phyloP scores from a whole-genome alignment of 2,329 filamentous ascomycete species.

The Kalmusia sp. region DNA sequence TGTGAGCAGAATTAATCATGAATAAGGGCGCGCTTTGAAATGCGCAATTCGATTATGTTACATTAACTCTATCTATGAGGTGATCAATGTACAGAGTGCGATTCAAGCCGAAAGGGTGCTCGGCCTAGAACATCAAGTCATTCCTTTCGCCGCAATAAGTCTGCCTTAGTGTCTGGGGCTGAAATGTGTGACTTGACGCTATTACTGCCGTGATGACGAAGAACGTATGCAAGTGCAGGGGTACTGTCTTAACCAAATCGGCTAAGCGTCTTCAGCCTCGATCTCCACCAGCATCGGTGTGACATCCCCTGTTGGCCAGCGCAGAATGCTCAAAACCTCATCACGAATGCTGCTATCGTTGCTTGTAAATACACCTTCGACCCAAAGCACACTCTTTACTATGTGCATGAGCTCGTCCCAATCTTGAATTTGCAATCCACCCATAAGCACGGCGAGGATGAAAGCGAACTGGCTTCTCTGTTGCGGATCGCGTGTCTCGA shows the following conservation, averaged over 20 bases:
- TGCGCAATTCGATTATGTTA: too few relatives aligned
- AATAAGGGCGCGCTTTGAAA: too few relatives aligned
- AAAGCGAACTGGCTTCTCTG: conserved; percentile 35
- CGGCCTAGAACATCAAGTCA: too few relatives aligned
- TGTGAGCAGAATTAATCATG: too few relatives aligned
- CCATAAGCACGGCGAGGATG: conserved; percentile 35
- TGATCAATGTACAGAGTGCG: too few relatives aligned
- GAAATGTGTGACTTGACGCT: not conserved
- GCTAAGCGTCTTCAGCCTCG: conserved; percentile 20
- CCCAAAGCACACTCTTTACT: conserved; percentile 39
- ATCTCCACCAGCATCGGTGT: conserved; percentile 9
- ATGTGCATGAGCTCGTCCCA: conserved; percentile 33
- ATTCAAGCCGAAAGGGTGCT: too few relatives aligned
- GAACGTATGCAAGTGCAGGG: conserved; percentile 19
- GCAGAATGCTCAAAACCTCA: conserved; percentile 33
- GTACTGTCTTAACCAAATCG: conserved; percentile 15
- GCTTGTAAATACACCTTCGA: conserved; percentile 31
- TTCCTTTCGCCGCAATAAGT: too few relatives aligned
- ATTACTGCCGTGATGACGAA: not conserved
- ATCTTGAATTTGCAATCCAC: conserved; percentile 22
- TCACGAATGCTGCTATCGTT: conserved; percentile 32
- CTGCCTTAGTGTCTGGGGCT: too few relatives aligned
- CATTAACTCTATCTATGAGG: too few relatives aligned
- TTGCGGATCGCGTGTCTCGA: conserved; percentile 30
- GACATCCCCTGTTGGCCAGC: conserved; percentile 10